Conservation (phyloP, 306 rosid species). For the Dalbergia cochinchinensis region DNA sequence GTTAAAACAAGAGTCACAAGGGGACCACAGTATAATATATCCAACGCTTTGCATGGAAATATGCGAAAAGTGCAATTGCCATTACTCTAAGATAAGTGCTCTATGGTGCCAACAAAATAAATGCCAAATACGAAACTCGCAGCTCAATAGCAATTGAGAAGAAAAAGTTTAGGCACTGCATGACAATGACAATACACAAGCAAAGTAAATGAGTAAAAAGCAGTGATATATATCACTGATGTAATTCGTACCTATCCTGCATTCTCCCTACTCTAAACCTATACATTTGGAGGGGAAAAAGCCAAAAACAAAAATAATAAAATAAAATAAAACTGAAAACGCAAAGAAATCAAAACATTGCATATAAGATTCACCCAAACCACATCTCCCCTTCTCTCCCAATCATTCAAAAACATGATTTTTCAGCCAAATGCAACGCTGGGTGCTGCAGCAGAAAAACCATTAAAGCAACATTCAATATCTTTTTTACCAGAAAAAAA, state of each 20-base stretch:
- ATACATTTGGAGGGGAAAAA: neutral
- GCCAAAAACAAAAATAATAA: neutral
- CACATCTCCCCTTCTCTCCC: neutral
- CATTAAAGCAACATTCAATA: neutral
- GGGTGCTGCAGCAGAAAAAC: neutral
- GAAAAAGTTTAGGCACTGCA: neutral
- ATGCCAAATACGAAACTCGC: neutral
- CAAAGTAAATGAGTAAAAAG: neutral
- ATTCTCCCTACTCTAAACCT: neutral
- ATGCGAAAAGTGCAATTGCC: neutral
- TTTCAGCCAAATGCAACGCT: constrained; percentile 28
- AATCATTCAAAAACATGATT: neutral
- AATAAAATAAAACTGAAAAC: neutral
- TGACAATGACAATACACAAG: neutral
- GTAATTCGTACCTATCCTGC: neutral
- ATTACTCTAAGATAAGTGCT: neutral
- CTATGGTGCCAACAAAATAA: neutral
- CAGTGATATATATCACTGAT: too few species aligned
- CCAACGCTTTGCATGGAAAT: neutral
- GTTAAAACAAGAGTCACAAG: neutral
- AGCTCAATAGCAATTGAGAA: neutral
- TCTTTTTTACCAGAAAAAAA: neutral
- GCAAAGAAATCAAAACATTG: constrained; percentile 5
- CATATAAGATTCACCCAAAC: neutral
- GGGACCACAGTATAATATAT: neutral